Evolutionary conservation across 2,329 filamentous ascomycete genomes (phyloP), one percentile per base, ranked within the genome.

Genomic region (Monosporascus ibericus): DNA sequence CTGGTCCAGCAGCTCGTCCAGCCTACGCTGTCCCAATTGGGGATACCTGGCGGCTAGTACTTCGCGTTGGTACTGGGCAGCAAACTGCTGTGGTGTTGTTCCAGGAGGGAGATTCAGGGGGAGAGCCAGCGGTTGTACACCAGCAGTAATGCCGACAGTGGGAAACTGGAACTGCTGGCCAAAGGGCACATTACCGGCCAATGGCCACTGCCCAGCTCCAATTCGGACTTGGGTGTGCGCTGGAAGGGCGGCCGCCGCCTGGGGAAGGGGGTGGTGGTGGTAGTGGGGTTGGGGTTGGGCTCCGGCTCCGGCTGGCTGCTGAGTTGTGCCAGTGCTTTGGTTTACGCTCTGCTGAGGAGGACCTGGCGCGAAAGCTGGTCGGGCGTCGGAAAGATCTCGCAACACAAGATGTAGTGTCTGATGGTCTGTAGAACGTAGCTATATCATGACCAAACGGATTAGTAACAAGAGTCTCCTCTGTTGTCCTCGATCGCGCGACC

Each of bases 1-100:
- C 56, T 75, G 75, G 39, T 68, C 72, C 50, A 77, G 72, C 50
- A 77, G 62, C 44, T 75, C 75, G 22, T 44, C 40, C 40, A 44
- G n/a, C 14, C 40, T 25, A 11, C 20, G 40, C 40, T 44, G 40
- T 11, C 66, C 72, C 55, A 79, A 61, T 65, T 77, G 75, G 44
- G 73, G 71, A 22, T 70, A 69, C 66, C 76, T 69, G 18, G 70
- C 66, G 37, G 52, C 52, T 24, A 50, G 48, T 56, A 53, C 64
- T 48, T 58, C 56, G n/a, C 46, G 49, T 20, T 57, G 53, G 8
- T 55, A 48, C n/a, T 55, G 53, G 17, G 48, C 48, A 44, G 5
- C 53, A 46, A 58, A 56, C 48, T 62, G 60, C 18, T 62, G 60
- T 8, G 54, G 52, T 30, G 55, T 55, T 54, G 54, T 53, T 42